Conservation (phyloP, 2,329 filamentous ascomycete species). For the Colletotrichum tabaci region DNA sequence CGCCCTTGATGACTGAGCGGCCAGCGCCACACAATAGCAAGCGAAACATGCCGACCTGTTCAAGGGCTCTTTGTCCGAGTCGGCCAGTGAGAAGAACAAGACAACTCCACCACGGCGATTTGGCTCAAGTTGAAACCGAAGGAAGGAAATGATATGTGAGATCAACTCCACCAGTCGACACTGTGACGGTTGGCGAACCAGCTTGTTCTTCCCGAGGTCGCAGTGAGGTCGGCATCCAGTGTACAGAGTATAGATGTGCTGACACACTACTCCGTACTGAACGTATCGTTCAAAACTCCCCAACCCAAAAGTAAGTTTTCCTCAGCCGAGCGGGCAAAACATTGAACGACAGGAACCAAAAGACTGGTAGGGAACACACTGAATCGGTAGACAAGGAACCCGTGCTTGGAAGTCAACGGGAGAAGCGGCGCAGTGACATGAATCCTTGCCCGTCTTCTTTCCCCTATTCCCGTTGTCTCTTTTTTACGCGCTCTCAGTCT, state of each 20-base stretch:
- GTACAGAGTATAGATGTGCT: not conserved
- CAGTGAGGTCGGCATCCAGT: not conserved
- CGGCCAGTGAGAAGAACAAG: slow-evolving; percentile 9
- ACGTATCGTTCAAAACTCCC: no score
- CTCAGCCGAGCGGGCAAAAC: slow-evolving; percentile 16
- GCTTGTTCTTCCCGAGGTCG: not conserved
- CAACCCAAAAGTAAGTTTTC: not conserved
- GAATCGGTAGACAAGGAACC: no score
- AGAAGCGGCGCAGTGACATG: no score
- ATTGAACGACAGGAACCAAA: not conserved
- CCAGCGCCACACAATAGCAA: not conserved
- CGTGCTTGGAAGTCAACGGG: no score
- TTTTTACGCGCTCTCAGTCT: not conserved
- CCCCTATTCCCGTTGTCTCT: not conserved
- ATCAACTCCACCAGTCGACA: slow-evolving; percentile 8
- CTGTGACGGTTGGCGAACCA: not conserved
- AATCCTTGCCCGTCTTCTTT: slow-evolving; percentile 2
- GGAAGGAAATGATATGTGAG: slow-evolving; percentile 16
- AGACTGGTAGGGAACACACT: no score
- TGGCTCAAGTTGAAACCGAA: slow-evolving; percentile 33
- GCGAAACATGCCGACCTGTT: not conserved
- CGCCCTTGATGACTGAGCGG: no score
- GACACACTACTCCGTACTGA: not conserved
- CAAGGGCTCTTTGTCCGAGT: slow-evolving; percentile 3
- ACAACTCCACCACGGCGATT: slow-evolving; percentile 23